Percentiles rank a stretch among this genome's conserved stretches.
Conservation (phyloP, 1,284 basidiomycete genomes). For the Acaromyces ingoldii region DNA sequence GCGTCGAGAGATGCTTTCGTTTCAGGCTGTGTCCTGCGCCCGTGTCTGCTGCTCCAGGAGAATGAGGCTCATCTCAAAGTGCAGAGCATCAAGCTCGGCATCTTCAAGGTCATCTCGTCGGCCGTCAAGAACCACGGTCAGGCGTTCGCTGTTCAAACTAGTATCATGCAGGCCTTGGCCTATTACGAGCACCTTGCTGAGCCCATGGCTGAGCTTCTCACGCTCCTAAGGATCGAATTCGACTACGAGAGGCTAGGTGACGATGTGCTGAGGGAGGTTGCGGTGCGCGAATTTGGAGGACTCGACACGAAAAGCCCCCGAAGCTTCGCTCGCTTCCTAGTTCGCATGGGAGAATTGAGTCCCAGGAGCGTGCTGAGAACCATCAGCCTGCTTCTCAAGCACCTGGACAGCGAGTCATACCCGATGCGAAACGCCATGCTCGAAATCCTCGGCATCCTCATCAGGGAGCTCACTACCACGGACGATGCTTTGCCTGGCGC, state of each 20-base stretch:
- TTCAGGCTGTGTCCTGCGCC: slow-evolving; percentile 53
- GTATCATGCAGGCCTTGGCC: slow-evolving; percentile 84
- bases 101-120: slow-evolving; percentile 83
- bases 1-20: slow-evolving; percentile 44
- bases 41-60: slow-evolving; percentile 80
- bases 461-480: slow-evolving; percentile 52
- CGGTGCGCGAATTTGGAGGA: slow-evolving; percentile 68
- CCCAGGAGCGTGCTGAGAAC: slow-evolving; percentile 85
- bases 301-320: slow-evolving; percentile 84
- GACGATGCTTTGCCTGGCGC: slow-evolving; percentile 28
- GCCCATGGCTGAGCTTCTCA: slow-evolving; percentile 84
- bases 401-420: slow-evolving; percentile 93
- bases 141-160: slow-evolving; percentile 64
- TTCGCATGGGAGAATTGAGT: slow-evolving; percentile 73
- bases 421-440: slow-evolving; percentile 70
- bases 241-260: slow-evolving; percentile 85
- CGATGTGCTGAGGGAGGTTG: slow-evolving; percentile 79
- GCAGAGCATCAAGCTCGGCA: slow-evolving; percentile 64
- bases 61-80: slow-evolving; percentile 82
- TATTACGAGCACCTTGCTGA: slow-evolving; percentile 93
- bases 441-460: slow-evolving; percentile 49
- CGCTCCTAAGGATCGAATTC: slow-evolving; percentile 74
- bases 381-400: slow-evolving; percentile 74
- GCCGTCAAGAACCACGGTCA: slow-evolving; percentile 89
- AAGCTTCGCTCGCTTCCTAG: slow-evolving; percentile 78